A percentile compares a stretch with the other conserved stretches of the same genome.
Evolutionary conservation across 352 stramenopile genomes (phyloP).

Genomic region (Phytopythium cucurbitacearum): DNA sequence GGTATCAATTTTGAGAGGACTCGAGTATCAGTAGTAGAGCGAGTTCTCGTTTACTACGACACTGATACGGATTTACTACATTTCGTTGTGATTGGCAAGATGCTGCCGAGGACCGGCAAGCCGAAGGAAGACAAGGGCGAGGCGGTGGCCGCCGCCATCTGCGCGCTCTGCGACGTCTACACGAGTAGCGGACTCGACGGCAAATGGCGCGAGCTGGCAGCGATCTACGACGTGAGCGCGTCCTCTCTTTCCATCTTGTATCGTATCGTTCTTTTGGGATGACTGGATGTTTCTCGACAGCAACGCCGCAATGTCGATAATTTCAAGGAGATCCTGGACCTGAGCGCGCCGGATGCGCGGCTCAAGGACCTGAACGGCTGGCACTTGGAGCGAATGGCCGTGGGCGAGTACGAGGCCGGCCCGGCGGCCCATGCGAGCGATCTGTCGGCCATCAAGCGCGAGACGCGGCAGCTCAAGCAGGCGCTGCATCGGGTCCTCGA

Average conservation of each 20-base stretch:
- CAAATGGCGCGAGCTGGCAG: conserved; percentile 64
- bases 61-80: no score
- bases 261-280: conserved; percentile 4
- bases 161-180: conserved; percentile 61
- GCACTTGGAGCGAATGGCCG: conserved; percentile 80
- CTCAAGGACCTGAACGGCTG: conserved; percentile 67
- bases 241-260: conserved; percentile 4
- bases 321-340: conserved; percentile 65
- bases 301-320: conserved; percentile 79
- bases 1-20: no score
- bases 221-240: conserved; percentile 61
- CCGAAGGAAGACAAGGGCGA: conserved; percentile 5
- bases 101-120: conserved; percentile 5
- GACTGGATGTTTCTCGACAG: conserved; percentile 14
- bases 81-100: neutral
- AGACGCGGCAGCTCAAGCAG: conserved; percentile 54
- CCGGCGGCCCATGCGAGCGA: conserved; percentile 23
- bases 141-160: conserved; percentile 28
- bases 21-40: no score
- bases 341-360: conserved; percentile 51
- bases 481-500: conserved; percentile 50
- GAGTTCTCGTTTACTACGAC: no score
- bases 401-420: conserved; percentile 58
- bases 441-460: conserved; percentile 53
- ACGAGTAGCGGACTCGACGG: conserved; percentile 53